Evolutionary conservation across 495 filamentous ascomycete genomes (phyloP).

Genomic region (Penicillium bialowiezense): DNA sequence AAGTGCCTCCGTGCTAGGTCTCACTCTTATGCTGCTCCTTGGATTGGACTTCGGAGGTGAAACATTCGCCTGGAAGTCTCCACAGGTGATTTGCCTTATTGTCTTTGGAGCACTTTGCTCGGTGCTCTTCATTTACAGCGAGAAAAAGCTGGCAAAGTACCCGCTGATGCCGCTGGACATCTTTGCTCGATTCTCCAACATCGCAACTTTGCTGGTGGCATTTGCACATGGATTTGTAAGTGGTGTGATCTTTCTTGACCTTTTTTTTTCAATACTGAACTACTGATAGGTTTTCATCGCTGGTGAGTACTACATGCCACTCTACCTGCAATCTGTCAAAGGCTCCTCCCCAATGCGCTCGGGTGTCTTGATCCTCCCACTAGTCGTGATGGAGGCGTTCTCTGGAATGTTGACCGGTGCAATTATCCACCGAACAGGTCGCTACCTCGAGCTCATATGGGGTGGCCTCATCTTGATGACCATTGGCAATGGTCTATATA

Average conservation of each 20-base stretch:
- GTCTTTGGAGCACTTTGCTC: slow-evolving; percentile 66
- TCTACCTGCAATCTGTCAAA: slow-evolving; percentile 56
- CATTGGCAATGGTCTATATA: slow-evolving; percentile 53
- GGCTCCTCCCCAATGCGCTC: slow-evolving; percentile 49
- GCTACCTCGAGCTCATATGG: slow-evolving; percentile 57
- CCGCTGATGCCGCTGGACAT: slow-evolving; percentile 75
- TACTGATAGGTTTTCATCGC: slow-evolving; percentile 43
- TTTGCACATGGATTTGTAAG: slow-evolving; percentile 54
- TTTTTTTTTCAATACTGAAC: too few species aligned
- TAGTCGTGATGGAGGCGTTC: slow-evolving; percentile 49
- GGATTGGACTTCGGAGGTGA: slow-evolving; percentile 76
- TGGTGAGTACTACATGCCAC: slow-evolving; percentile 56
- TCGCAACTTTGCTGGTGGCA: slow-evolving; percentile 54
- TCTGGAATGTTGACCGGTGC: slow-evolving; percentile 48
- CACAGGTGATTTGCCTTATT: slow-evolving; percentile 72
- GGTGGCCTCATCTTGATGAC: slow-evolving; percentile 43
- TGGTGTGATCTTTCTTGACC: not conserved
- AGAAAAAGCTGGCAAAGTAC: slow-evolving; percentile 67
- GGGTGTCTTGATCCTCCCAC: slow-evolving; percentile 51
- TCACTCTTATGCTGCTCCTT: slow-evolving; percentile 73
- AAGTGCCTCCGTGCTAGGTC: slow-evolving; percentile 63
- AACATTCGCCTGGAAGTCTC: slow-evolving; percentile 67
- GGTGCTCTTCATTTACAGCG: slow-evolving; percentile 64
- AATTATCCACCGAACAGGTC: slow-evolving; percentile 58
- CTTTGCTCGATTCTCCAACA: slow-evolving; percentile 55